Conservation (phyloP, 257 asterid species). For the Mentha longifolia region DNA sequence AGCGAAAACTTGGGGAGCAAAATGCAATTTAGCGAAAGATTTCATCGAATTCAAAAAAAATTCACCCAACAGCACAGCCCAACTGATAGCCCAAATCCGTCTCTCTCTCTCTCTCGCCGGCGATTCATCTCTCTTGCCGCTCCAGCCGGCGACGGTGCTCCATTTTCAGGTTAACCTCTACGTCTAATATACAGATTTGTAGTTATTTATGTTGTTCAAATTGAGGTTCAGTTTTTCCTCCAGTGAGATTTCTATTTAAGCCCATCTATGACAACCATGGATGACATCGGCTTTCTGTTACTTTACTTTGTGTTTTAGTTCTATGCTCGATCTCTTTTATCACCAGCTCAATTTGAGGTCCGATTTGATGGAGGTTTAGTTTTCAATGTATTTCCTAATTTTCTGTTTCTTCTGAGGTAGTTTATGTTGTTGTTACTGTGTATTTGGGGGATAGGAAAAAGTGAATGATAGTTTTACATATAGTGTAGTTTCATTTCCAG, state of each 20-base stretch:
- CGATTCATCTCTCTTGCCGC: slow-evolving; percentile 29
- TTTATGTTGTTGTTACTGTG: background rate
- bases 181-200: background rate
- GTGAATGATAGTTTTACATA: background rate
- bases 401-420: background rate
- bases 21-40: background rate
- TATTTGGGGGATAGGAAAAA: background rate
- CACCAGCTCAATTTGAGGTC: slow-evolving; percentile 10
- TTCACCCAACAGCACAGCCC: slow-evolving; percentile 2
- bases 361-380: slow-evolving; percentile 1
- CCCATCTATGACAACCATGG: background rate
- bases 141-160: background rate
- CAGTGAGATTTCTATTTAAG: background rate
- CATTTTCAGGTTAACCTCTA: slow-evolving; percentile 15
- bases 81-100: slow-evolving; percentile 19
- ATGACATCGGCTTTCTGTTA: background rate
- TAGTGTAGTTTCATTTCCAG: background rate
- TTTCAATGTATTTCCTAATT: background rate
- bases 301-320: slow-evolving; percentile 8
- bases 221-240: background rate
- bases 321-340: slow-evolving; percentile 22
- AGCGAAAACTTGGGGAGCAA: background rate
- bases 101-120: slow-evolving; percentile 21
- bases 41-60: background rate
- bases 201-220: background rate